Conservation (phyloP, 345 rosid genomes). For the Camelina laxa region DNA sequence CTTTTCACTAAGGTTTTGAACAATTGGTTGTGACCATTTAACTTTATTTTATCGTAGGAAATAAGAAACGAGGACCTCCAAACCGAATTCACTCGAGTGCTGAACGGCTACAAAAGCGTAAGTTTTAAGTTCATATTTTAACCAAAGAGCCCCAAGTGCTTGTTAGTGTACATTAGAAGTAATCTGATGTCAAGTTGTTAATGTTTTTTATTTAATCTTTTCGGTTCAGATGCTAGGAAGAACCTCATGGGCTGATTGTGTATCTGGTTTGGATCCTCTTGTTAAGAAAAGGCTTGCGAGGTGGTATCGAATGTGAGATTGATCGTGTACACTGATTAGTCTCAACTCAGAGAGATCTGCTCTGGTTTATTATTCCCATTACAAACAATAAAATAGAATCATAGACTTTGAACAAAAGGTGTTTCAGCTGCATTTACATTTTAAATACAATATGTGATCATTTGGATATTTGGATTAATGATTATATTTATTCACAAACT, state of each 20-base stretch:
- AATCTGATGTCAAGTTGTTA: neutral
- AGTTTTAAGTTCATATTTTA: neutral
- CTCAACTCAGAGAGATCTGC: constrained; percentile 19
- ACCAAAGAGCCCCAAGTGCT: neutral
- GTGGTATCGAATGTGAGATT: constrained; percentile 63
- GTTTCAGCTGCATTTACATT: neutral
- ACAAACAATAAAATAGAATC: constrained; percentile 32
- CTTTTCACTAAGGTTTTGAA: neutral
- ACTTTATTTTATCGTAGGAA: constrained; percentile 50
- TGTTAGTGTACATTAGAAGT: neutral
- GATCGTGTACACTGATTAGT: constrained; percentile 9
- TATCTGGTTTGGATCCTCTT: constrained; percentile 79
- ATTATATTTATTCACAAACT: neutral
- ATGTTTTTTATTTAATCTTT: neutral
- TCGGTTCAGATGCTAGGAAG: constrained; percentile 73
- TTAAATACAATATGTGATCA: neutral
- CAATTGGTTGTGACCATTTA: neutral
- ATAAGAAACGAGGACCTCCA: constrained; percentile 79
- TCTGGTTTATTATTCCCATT: neutral
- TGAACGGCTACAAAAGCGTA: constrained; percentile 88
- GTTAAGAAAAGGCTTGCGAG: constrained; percentile 74
- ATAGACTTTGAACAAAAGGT: constrained; percentile 8
- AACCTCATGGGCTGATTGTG: constrained; percentile 71
- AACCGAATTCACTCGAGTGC: constrained; percentile 80
- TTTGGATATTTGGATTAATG: neutral